Base-by-base conservation (phyloP, 73 alveolate genomes). In the Blepharisma stoltei region DNA sequence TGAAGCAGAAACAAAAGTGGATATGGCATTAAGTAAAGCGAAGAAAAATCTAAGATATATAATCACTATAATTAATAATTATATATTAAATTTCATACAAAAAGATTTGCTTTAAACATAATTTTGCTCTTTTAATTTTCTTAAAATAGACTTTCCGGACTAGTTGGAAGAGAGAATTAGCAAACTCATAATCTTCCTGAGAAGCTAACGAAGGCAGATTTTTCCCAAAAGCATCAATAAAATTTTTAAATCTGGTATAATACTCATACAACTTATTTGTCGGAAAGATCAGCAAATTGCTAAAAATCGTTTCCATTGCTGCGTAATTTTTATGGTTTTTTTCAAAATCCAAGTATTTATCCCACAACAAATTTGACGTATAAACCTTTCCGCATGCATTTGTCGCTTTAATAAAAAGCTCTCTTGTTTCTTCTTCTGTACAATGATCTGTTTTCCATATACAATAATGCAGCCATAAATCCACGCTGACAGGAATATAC, bases 391-490 rank as follows among this genome's bases (percentile, higher is more conserved):
- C 79, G 20, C 67, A 11, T 18, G 76, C 60, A 9, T 14, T 43
- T 38, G 65, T 46, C 4, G 79, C 79, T 43, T 43, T 69, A 7
- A 7, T 25, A 25, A 69, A 69, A 7, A 69, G 60, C 41, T 25
- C 65, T 46, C 55, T 46, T 38, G 79, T 43, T 9, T 69, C 55
- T 69, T 69, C 76, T n/a, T 18, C 76, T 11, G 25, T 9, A 1
- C 65, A 1, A 4, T n/a, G 55, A 7, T 69, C 79, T n/a, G n/a
- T 43, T 60, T 60, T 60, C 79, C 79, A 69, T 23, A 46, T 46
- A 25, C 79, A 69, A 53, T 69, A 69, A 44, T 38, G 79, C 71
- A 44, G 65, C 79, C 79, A 69, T 14, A 69, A n/a, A 44, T 69
- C 79, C 21, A 43, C 27, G 5, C 67, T 44, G 0, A 38, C 65